Evolutionary conservation across 495 filamentous ascomycete species (phyloP).

Genomic region (Hypoxylon lienhwacheense): DNA sequence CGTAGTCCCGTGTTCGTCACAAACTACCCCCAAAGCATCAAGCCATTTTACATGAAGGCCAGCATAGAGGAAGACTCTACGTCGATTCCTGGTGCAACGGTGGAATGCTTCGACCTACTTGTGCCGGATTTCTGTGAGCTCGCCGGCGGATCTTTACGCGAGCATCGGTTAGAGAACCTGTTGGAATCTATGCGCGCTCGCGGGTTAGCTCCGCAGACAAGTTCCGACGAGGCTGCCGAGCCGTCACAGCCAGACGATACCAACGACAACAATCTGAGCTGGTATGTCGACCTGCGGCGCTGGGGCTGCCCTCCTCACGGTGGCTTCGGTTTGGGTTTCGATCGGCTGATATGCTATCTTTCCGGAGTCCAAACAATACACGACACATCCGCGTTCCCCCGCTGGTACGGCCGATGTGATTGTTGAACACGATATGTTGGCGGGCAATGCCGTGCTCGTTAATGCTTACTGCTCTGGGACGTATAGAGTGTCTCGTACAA

Average conservation of each 20-base stretch:
- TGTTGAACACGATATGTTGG: slow-evolving; percentile 57
- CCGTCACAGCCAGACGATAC: slow-evolving; percentile 43
- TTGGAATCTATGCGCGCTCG: slow-evolving; percentile 70
- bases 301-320: slow-evolving; percentile 96
- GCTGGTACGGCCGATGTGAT: slow-evolving; percentile 89
- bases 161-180: slow-evolving; percentile 75
- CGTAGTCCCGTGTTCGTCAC: slow-evolving; percentile 83
- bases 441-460: slow-evolving; percentile 45
- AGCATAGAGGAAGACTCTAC: slow-evolving; percentile 1
- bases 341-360: slow-evolving; percentile 84
- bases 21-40: slow-evolving; percentile 80
- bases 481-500: slow-evolving; percentile 30
- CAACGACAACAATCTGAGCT: slow-evolving; percentile 64
- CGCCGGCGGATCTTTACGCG: slow-evolving; percentile 89
- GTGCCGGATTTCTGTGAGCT: slow-evolving; percentile 89
- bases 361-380: slow-evolving; percentile 80
- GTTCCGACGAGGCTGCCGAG: slow-evolving; percentile 3
- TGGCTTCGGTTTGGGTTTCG: slow-evolving; percentile 92
- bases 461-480: slow-evolving; percentile 45
- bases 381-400: slow-evolving; percentile 85
- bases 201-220: slow-evolving; percentile 39
- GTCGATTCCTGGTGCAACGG: slow-evolving; percentile 56
- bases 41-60: slow-evolving; percentile 92
- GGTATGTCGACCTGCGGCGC: slow-evolving; percentile 92
- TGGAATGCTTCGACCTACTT: slow-evolving; percentile 93